Evolutionary conservation across 106 monocot species (phyloP).

Genomic region (Posidonia australis): DNA sequence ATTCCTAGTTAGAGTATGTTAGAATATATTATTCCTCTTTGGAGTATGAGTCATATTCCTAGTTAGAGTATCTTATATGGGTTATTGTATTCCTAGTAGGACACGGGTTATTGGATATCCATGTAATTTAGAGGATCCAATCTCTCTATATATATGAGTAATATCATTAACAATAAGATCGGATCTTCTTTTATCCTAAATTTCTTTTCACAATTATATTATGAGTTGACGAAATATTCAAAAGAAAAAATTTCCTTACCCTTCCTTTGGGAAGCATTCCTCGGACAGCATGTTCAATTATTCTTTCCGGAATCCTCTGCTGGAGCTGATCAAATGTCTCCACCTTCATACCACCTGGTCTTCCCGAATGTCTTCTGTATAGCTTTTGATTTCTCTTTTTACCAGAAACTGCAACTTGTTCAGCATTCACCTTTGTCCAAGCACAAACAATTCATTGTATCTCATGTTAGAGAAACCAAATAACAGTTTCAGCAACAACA

Average conservation of each 20-base stretch:
- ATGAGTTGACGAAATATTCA: background rate
- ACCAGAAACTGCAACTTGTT: slow-evolving; percentile 92
- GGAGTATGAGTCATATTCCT: no score
- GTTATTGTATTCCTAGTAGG: no score
- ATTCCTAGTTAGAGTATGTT: no score
- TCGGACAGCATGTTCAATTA: slow-evolving; percentile 80
- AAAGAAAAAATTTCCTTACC: slow-evolving; percentile 25
- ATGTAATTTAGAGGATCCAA: no score
- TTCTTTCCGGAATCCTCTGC: slow-evolving; percentile 86
- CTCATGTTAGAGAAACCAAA: background rate
- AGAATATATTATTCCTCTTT: no score
- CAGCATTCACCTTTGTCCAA: slow-evolving; percentile 77
- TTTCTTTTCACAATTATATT: no score
- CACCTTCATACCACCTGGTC: slow-evolving; percentile 85
- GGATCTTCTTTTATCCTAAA: no score
- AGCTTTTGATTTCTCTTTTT: slow-evolving; percentile 83
- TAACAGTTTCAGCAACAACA: background rate
- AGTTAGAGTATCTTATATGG: no score
- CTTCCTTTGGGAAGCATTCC: slow-evolving; percentile 98
- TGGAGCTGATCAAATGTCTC: slow-evolving; percentile 96
- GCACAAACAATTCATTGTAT: background rate
- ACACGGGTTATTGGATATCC: no score
- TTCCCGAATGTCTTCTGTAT: slow-evolving; percentile 92
- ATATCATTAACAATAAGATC: no score
- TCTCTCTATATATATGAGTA: no score